phyloP scores from a whole-genome alignment of 2,329 filamentous ascomycete species.

The Aureobasidium sp. region DNA sequence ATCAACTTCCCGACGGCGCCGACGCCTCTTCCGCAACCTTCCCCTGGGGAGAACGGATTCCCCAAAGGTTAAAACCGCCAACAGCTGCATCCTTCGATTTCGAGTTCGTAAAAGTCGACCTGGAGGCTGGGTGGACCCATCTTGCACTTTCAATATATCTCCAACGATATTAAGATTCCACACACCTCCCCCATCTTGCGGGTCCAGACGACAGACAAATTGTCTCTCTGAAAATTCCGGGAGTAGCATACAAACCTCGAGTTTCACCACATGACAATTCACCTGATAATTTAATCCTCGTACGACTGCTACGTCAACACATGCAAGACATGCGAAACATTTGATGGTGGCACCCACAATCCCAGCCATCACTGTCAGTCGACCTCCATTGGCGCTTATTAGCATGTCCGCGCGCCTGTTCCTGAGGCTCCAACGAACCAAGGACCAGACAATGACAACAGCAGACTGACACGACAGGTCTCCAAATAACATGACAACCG shows the following conservation, averaged over 20 bases:
- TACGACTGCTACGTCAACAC: slow-evolving; percentile 6
- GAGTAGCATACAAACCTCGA: background rate
- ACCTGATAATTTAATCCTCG: background rate
- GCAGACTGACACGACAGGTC: background rate
- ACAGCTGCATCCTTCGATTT: background rate
- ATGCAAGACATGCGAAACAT: slow-evolving; percentile 1
- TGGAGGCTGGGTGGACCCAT: background rate
- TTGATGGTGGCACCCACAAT: background rate
- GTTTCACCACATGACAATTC: slow-evolving; percentile 11
- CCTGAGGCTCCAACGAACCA: background rate
- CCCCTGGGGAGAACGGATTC: background rate
- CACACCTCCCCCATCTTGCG: background rate
- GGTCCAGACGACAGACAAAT: background rate
- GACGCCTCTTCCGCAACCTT: slow-evolving; percentile 1
- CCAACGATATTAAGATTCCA: background rate
- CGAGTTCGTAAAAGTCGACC: no score
- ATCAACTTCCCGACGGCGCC: background rate
- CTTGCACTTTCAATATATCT: background rate
- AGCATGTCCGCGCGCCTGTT: background rate
- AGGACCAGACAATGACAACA: background rate
- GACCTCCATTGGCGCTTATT: no score
- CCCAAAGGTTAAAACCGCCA: background rate
- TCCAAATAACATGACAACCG: background rate
- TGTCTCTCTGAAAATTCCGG: background rate
- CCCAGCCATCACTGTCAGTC: background rate